These are phyloP conservation scores for Potentilla sterilis DNA, from an alignment of 306 rosid genomes.

Conservation along the genomic window DNA sequence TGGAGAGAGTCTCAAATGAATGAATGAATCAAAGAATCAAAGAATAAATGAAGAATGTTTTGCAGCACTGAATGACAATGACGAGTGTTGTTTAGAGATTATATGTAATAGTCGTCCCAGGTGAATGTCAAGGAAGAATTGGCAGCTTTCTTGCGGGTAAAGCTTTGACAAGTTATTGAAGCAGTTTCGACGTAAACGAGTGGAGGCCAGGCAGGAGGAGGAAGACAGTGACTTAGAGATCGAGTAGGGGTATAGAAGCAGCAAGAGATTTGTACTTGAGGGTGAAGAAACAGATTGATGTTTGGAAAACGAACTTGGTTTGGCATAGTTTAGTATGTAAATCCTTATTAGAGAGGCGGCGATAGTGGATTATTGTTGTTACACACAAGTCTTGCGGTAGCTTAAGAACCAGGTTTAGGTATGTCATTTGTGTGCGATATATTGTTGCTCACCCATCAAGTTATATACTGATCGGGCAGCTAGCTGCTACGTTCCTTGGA, in stretches of 20 bases:
- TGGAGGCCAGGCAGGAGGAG: background rate
- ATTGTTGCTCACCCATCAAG: constrained; percentile 3
- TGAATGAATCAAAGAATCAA: background rate
- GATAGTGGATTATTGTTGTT: constrained; percentile 3
- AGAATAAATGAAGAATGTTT: background rate
- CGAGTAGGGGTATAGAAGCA: constrained; percentile 19
- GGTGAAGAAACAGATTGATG: constrained; percentile 28
- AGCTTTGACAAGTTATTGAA: constrained; percentile 5
- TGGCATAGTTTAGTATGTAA: background rate
- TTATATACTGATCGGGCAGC: background rate
- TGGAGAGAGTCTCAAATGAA: background rate
- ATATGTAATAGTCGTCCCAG: constrained; percentile 15
- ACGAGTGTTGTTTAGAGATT: background rate
- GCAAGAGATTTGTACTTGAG: constrained; percentile 27
- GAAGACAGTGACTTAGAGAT: background rate
- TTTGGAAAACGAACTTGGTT: constrained; percentile 15
- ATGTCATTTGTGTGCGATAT: background rate
- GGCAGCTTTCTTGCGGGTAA: constrained; percentile 33
- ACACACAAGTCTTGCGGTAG: constrained; percentile 22
- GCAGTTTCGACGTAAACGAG: constrained; percentile 26
- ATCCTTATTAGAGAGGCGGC: background rate
- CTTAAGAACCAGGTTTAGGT: background rate
- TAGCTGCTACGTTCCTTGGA: constrained; percentile 5
- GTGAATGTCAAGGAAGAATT: constrained; percentile 16
- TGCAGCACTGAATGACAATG: background rate